Evolutionary conservation across 2,329 filamentous ascomycete species (phyloP), one percentile per base, ranked within the genome.

Genomic region (Alternaria metachromatica): DNA sequence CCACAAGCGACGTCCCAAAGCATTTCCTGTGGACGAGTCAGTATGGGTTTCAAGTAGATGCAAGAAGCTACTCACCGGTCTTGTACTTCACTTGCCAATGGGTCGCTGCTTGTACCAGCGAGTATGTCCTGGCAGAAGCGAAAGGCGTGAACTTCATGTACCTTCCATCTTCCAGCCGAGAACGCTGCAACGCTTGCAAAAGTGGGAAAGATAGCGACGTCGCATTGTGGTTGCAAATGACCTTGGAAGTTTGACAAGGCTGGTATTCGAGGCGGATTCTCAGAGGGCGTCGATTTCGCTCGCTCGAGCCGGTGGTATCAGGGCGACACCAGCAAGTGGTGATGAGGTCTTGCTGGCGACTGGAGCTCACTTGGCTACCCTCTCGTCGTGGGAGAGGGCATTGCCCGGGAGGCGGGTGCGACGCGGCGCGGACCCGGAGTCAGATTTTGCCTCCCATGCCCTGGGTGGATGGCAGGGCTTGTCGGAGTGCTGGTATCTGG

Each of bases 1-100:
- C 96, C 96, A 80, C 96, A 99, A 60, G 96, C 96, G 62, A 98
- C 96, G 80, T 95, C 33, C 0, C 7, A 5, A 5, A n/a, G 4
- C 33, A n/a, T 10, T 37, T n/a, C 15, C 33, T 37, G 33, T 37
- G 4, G 33, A 37, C 33, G 15, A n/a, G 15, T 37, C 10, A 37
- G 33, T 37, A 37, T n/a, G 33, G 8, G 33, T 10, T 37, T 37
- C 4, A 37, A 10, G 33, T 37, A 37, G 15, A 37, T 37, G 33
- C 33, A 37, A 37, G 15, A 37, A 37, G 33, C 33, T 37, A n/a
- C 33, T 37, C 33, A 37, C 33, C 33, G 33, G 15, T n/a, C 33
- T 37, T 37, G 33, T 37, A 37, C 33, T 37, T n/a, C 8, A 37
- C 33, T 5, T 37, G 33, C 33, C 15, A n/a, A 37, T 37, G 33